These are phyloP conservation scores for Phytopythium boreale DNA, from an alignment of 352 stramenopile genomes.

Conservation along the genomic window DNA sequence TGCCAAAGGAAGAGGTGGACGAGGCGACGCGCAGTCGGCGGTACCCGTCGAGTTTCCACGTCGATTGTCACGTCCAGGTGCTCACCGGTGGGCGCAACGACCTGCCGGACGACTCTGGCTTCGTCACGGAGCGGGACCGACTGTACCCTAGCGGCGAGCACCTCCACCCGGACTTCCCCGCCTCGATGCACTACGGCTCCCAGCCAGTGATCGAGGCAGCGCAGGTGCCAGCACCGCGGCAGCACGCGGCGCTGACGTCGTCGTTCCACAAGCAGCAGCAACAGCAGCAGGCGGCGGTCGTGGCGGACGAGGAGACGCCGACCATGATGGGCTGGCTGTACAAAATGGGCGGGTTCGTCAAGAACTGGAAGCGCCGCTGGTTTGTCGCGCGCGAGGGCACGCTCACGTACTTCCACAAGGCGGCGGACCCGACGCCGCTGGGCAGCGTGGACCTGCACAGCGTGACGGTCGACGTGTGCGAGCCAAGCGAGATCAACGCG, in stretches of 20 bases:
- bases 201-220: background rate
- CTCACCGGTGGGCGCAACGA: conserved; percentile 13
- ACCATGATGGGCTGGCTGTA: conserved; percentile 72
- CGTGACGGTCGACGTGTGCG: conserved; percentile 57
- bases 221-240: background rate
- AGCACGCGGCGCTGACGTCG: background rate
- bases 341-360: conserved; percentile 78
- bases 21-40: conserved; percentile 46
- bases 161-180: background rate
- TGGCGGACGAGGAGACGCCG: conserved; percentile 26
- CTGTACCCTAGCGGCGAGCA: conserved; percentile 7
- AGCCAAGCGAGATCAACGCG: conserved; percentile 53
- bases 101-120: conserved; percentile 5
- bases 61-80: conserved; percentile 52
- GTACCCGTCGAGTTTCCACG: conserved; percentile 52
- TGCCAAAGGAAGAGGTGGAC: conserved; percentile 62
- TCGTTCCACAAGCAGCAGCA: conserved; percentile 2
- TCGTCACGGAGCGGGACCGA: conserved; percentile 6
- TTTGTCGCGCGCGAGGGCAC: conserved; percentile 78
- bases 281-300: conserved; percentile 13
- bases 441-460: conserved; percentile 58
- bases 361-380: conserved; percentile 86
- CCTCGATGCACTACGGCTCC: background rate
- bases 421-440: conserved; percentile 65
- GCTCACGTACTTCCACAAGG: conserved; percentile 72